These are phyloP conservation scores for Penicillium antarcticum DNA, from an alignment of 495 filamentous ascomycete species.

Conservation along the genomic window DNA sequence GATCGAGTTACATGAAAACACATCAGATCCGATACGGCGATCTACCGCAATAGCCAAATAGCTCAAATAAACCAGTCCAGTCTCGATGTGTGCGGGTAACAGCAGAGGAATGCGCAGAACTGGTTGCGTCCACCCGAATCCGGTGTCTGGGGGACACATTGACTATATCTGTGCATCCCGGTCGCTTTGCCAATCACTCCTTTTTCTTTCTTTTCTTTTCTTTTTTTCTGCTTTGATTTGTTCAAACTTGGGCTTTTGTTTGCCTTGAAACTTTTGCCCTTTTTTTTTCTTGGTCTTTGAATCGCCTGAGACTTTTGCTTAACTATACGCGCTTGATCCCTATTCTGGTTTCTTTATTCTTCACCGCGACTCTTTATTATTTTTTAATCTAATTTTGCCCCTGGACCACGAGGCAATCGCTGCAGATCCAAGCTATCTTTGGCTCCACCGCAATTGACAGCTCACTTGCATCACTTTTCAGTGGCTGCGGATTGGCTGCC, in stretches of 20 bases:
- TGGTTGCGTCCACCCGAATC: slow-evolving; percentile 29
- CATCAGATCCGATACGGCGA: not conserved
- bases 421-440: slow-evolving; percentile 22
- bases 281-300: not conserved
- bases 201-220: slow-evolving; percentile 13
- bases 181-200: slow-evolving; percentile 21
- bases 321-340: not conserved
- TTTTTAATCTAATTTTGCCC: not conserved
- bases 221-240: slow-evolving; percentile 8
- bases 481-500: slow-evolving; percentile 29
- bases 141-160: slow-evolving; percentile 19
- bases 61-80: not conserved
- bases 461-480: slow-evolving; percentile 32
- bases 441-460: slow-evolving; percentile 29
- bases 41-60: not conserved
- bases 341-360: not conserved
- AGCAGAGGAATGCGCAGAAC: slow-evolving; percentile 10
- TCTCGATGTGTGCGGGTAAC: slow-evolving; percentile 6
- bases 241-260: slow-evolving; percentile 3
- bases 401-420: slow-evolving; percentile 23
- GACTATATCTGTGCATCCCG: slow-evolving; percentile 27
- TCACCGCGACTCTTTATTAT: not conserved
- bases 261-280: not conserved
- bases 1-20: not conserved
- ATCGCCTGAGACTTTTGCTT: not conserved